Conservation (phyloP, 1,284 basidiomycete species). For the Heliocybe sulcata region DNA sequence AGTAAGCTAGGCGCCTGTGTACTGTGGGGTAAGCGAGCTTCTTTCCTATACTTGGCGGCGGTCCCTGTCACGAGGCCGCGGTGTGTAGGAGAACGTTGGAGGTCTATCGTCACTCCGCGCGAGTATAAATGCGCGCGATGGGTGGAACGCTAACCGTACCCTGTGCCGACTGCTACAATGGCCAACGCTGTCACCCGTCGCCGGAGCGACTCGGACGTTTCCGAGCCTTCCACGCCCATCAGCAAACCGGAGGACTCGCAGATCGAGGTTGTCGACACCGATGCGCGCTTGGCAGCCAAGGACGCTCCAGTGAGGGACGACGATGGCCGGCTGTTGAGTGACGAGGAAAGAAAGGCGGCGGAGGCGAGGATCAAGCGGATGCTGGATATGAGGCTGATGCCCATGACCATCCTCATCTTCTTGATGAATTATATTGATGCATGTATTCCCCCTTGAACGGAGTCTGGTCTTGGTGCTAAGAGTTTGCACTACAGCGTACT, state of each 20-base stretch:
- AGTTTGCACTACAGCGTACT: neutral
- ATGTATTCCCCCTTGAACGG: neutral
- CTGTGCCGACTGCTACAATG: neutral
- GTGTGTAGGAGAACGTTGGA: neutral
- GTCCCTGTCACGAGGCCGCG: neutral
- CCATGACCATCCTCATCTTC: slow-evolving; percentile 1
- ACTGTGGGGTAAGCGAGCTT: neutral
- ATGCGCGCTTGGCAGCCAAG: neutral
- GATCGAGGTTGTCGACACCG: neutral
- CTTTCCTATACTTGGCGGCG: neutral
- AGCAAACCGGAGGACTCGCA: neutral
- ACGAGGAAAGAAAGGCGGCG: neutral
- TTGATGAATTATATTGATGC: slow-evolving; percentile 1
- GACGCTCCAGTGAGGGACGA: neutral
- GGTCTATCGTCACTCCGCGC: neutral
- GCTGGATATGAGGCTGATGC: slow-evolving; percentile 1
- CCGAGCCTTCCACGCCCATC: neutral
- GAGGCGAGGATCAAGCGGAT: neutral
- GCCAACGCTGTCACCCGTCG: neutral
- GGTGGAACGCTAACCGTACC: neutral
- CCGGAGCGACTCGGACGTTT: neutral
- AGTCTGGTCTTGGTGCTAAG: neutral
- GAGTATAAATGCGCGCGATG: neutral
- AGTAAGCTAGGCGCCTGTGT: neutral
- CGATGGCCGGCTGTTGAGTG: neutral